These are phyloP conservation scores for Solidago caesia DNA, from an alignment of 129 eudicot genomes.

Conservation along the genomic window DNA sequence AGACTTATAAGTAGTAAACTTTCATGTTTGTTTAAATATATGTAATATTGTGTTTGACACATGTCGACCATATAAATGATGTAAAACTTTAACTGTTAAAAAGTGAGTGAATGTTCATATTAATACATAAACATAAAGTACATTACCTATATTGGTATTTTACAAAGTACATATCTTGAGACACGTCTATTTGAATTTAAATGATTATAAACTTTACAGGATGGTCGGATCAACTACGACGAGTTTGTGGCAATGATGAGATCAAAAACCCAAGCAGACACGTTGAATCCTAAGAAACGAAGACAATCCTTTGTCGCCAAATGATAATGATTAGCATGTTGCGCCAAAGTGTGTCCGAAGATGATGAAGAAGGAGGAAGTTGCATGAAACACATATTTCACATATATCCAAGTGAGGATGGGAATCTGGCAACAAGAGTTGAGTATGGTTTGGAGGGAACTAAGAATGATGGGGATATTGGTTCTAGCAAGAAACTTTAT, in stretches of 20 bases:
- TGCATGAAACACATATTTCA: conserved; percentile 1
- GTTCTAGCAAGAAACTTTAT: conserved; percentile 19
- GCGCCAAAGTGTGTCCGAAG: conserved; percentile 15
- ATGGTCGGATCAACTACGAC: conserved; percentile 88
- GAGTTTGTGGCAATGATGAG: conserved; percentile 98
- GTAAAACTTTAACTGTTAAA: too few relatives aligned
- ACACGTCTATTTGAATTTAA: not conserved
- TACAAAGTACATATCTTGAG: too few relatives aligned
- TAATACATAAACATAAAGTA: too few relatives aligned
- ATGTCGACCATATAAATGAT: too few relatives aligned
- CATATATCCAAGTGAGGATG: conserved; percentile 19
- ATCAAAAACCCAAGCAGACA: conserved; percentile 66
- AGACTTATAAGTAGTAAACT: too few relatives aligned
- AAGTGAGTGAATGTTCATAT: too few relatives aligned
- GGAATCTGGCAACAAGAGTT: conserved; percentile 31
- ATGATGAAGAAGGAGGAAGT: conserved; percentile 23
- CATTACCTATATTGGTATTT: too few relatives aligned
- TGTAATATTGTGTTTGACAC: too few relatives aligned
- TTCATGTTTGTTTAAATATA: too few relatives aligned
- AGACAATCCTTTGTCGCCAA: conserved; percentile 48
- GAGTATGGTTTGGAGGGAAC: conserved; percentile 31
- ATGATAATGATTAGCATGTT: not conserved
- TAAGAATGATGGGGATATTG: conserved; percentile 24
- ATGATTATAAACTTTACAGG: conserved; percentile 42
- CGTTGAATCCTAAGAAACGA: conserved; percentile 54